Evolutionary conservation across 2,329 filamentous ascomycete genomes (phyloP), one percentile per base, ranked within the genome.

Genomic region (Neonectria ditissima): DNA sequence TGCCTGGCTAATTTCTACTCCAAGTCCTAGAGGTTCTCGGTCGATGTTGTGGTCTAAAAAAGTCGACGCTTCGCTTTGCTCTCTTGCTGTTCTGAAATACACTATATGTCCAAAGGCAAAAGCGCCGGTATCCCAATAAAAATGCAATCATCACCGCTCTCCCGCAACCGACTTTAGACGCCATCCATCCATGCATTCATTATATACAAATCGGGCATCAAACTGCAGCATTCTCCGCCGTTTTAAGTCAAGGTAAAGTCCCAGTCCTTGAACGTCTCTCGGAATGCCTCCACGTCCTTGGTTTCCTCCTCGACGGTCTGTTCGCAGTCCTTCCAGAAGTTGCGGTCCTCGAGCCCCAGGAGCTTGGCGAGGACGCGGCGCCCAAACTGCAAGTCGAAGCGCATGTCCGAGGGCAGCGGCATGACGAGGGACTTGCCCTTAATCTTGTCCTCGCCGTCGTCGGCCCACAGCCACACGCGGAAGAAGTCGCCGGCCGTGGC

Each of bases 341-440:
- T 81, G n/a, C 96, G 85, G 47, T 87, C 82, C 77, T 97, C 93
- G 48, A 98, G 80, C 3, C 89, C 88, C 54, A 99, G 83, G 55
- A 99, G 82, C 80, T 97, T 97, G 1, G 93, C 95, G 77, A 98
- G 82, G 4, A 97, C 96, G 47, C 89, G 88, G 43, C 97, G 86
- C 4, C 92, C 94, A 74, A 97, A 98, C 75, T 98, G 95, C 48
- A 97, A 80, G 75, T 97, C 94, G 76, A 99, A 98, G 14, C 91
- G 87, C 67, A 91, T 87, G 18, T 87, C 89, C 26, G 89, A 82
- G 63, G 90, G 87, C 9, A 97, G 84, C 7, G 88, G 88, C 81
- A 98, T 87, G 56, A 94, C 84, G 62, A 97, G 82, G 60, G 88
- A 89, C 65, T 77, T 79, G 66, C 92, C 88, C 74, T 87, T 84